phyloP scores from a whole-genome alignment of 2,329 filamentous ascomycete genomes.

The Calonectria crousiana region DNA sequence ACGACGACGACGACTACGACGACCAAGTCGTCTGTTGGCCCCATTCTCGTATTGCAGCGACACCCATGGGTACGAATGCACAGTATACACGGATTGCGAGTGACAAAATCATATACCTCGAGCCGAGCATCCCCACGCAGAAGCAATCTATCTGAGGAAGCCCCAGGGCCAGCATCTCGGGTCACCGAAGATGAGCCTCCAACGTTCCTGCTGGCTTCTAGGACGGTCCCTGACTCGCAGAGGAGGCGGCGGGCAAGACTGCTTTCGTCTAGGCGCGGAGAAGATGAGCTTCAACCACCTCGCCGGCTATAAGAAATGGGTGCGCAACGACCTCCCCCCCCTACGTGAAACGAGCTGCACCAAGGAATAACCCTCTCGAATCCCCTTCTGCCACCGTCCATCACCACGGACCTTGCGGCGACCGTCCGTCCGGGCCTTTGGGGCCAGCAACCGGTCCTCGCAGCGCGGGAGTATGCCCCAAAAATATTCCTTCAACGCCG shows the following conservation, averaged over 20 bases:
- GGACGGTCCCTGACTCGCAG: neutral
- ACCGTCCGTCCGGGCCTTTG: neutral
- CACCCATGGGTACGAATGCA: neutral
- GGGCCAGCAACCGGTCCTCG: neutral
- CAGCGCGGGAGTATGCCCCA: neutral
- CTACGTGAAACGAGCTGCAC: neutral
- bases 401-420: neutral
- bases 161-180: neutral
- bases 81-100: neutral
- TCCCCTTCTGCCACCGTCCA: neutral
- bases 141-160: neutral
- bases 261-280: constrained; percentile 1
- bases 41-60: neutral
- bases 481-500: neutral
- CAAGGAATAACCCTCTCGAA: neutral
- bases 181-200: neutral
- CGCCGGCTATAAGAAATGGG: neutral
- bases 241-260: neutral
- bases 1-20: neutral
- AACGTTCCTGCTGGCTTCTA: neutral
- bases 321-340: neutral
- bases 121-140: neutral
- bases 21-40: neutral
- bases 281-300: neutral
- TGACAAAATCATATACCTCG: neutral